phyloP scores from a whole-genome alignment of 192 early-diverging fungal species.

The Dissophora ornata region DNA sequence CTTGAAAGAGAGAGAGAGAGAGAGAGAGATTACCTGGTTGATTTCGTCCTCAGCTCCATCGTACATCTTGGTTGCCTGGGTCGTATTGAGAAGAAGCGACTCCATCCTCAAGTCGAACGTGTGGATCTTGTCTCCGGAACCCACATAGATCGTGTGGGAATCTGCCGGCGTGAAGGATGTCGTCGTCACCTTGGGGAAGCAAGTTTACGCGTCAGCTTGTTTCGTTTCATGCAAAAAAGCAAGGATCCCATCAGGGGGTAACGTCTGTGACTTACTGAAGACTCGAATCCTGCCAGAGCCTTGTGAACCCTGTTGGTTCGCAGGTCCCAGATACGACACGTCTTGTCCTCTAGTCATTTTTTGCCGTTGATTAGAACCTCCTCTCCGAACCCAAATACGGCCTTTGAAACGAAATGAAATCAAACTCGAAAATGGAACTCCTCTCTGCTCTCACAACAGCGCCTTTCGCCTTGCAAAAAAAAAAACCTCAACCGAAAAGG shows the following conservation, averaged over 20 bases:
- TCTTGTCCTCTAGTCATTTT: slow-evolving; percentile 41
- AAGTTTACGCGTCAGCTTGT: background rate
- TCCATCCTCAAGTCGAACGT: slow-evolving; percentile 59
- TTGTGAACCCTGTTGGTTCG: slow-evolving; percentile 45
- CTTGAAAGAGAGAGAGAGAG: background rate
- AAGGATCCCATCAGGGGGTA: too few species aligned
- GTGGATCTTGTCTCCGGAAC: slow-evolving; percentile 38
- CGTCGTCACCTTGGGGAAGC: slow-evolving; percentile 16
- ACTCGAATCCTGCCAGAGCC: slow-evolving; percentile 40
- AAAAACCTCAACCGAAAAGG: too few species aligned
- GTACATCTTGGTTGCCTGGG: slow-evolving; percentile 40
- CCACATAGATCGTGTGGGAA: slow-evolving; percentile 42
- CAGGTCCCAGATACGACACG: slow-evolving; percentile 54
- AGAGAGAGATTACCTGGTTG: slow-evolving; percentile 54
- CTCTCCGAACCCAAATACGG: too few species aligned
- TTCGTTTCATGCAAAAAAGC: background rate
- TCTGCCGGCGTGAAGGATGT: slow-evolving; percentile 38
- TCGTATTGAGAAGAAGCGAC: slow-evolving; percentile 40
- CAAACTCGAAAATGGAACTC: too few species aligned
- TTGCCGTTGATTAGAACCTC: background rate
- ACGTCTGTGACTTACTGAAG: slow-evolving; percentile 31
- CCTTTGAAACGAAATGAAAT: too few species aligned
- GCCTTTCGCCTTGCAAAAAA: too few species aligned
- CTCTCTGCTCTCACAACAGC: too few species aligned
- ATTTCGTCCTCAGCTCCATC: slow-evolving; percentile 62